Conservation (phyloP, 495 filamentous ascomycete species). For the Clavariopsis aquatica region DNA sequence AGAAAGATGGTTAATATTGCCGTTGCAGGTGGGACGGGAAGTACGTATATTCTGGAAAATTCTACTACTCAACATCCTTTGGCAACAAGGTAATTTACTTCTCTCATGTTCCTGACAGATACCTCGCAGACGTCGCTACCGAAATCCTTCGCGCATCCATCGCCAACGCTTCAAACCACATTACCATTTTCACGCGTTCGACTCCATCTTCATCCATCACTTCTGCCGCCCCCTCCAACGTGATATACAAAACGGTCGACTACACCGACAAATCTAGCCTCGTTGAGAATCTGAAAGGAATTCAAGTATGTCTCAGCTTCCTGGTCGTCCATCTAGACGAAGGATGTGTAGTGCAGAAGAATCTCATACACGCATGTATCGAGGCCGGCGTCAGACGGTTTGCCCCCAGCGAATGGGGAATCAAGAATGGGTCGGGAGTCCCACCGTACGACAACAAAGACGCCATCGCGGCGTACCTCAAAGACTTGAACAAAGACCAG, state of each 20-base stretch:
- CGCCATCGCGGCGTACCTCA: constrained; percentile 18
- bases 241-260: constrained; percentile 15
- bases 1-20: constrained; percentile 25
- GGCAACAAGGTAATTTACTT: not conserved
- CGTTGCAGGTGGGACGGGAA: constrained; percentile 29
- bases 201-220: not conserved
- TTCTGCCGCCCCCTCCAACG: not conserved
- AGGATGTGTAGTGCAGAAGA: constrained; percentile 36
- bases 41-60: constrained; percentile 12
- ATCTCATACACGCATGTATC: constrained; percentile 44
- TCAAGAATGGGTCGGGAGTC: constrained; percentile 18
- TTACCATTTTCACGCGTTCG: constrained; percentile 11
- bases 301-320: constrained; percentile 14
- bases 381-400: constrained; percentile 45
- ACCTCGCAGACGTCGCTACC: constrained; percentile 25
- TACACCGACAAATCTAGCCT: constrained; percentile 15
- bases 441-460: constrained; percentile 28
- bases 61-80: not conserved
- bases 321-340: constrained; percentile 17
- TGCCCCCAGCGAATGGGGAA: constrained; percentile 45
- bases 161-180: constrained; percentile 8
- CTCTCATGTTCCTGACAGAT: not conserved
- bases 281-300: not conserved
- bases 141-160: constrained; percentile 22
- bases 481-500: constrained; percentile 20